A percentile compares a stretch with the other conserved stretches of the same genome.
These are phyloP conservation scores for Penicillium sp. DNA, from an alignment of 2,329 filamentous ascomycete species.

Conservation along the genomic window DNA sequence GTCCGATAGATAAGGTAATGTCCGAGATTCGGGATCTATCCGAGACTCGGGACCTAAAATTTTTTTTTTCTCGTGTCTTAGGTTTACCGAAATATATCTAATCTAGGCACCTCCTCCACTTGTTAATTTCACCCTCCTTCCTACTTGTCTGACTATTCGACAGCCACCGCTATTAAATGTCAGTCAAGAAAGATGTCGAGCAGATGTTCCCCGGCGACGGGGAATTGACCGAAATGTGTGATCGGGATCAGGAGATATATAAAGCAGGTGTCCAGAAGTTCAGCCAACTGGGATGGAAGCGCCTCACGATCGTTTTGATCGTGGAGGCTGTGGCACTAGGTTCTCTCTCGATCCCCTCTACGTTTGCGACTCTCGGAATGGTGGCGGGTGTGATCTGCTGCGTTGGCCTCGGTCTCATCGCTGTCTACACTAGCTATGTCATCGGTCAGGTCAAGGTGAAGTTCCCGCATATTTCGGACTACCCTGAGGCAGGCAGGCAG, in stretches of 20 bases:
- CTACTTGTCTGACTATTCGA: not conserved
- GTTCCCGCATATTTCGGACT: not conserved
- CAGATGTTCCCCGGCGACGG: not conserved
- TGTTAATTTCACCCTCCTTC: not conserved
- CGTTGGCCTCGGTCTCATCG: not conserved
- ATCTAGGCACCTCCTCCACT: too few relatives aligned
- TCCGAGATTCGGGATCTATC: not conserved
- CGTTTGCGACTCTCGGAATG: not conserved
- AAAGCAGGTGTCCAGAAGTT: not conserved
- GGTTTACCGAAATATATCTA: too few relatives aligned
- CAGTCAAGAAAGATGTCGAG: not conserved
- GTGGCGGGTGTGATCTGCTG: not conserved
- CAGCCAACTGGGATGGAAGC: not conserved
- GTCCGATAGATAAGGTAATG: not conserved
- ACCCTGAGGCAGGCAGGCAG: not conserved
- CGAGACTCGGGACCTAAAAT: too few relatives aligned
- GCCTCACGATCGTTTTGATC: not conserved
- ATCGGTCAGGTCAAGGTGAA: conserved; percentile 1
- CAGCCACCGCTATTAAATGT: not conserved
- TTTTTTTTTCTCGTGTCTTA: not conserved
- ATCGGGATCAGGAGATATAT: not conserved
- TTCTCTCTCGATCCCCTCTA: not conserved
- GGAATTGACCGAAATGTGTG: not conserved
- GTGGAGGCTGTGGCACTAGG: not conserved
- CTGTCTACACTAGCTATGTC: not conserved